Percentiles rank a stretch among this genome's conserved stretches.
Conservation (phyloP, 2,329 filamentous ascomycete genomes). For the Fusarium redolens region DNA sequence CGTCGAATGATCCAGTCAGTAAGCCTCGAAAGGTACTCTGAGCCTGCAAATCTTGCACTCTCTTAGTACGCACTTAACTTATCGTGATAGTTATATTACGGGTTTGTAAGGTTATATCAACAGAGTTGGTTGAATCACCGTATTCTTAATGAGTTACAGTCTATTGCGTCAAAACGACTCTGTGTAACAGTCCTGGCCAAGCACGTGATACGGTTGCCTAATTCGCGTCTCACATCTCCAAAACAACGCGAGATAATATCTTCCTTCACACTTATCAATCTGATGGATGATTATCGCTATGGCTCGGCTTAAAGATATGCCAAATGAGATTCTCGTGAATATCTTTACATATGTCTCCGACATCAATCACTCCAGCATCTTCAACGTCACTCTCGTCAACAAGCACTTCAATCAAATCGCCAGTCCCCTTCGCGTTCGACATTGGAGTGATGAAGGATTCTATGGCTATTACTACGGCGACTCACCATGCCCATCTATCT, state of each 20-base stretch:
- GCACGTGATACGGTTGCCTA: background rate
- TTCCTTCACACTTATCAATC: background rate
- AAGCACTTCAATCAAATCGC: background rate
- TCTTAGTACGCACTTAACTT: background rate
- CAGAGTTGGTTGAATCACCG: fast-evolving
- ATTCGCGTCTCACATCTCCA: background rate
- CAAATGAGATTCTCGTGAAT: background rate
- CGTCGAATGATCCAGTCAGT: fast-evolving
- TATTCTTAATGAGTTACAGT: fast-evolving
- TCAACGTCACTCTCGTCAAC: background rate
- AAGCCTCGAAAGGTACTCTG: background rate
- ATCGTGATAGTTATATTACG: too few species aligned
- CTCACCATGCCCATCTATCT: background rate
- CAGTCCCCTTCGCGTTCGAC: background rate
- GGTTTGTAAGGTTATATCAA: background rate
- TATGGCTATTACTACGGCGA: background rate
- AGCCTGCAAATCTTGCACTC: background rate
- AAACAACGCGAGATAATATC: background rate
- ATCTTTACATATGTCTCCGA: background rate
- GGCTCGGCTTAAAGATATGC: background rate
- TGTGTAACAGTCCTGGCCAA: background rate
- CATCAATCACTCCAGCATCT: background rate
- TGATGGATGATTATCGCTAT: background rate
- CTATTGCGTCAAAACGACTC: fast-evolving
- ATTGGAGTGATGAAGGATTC: background rate